phyloP scores from a whole-genome alignment of 2,329 filamentous ascomycete species.

The Bipolaris victoriae region DNA sequence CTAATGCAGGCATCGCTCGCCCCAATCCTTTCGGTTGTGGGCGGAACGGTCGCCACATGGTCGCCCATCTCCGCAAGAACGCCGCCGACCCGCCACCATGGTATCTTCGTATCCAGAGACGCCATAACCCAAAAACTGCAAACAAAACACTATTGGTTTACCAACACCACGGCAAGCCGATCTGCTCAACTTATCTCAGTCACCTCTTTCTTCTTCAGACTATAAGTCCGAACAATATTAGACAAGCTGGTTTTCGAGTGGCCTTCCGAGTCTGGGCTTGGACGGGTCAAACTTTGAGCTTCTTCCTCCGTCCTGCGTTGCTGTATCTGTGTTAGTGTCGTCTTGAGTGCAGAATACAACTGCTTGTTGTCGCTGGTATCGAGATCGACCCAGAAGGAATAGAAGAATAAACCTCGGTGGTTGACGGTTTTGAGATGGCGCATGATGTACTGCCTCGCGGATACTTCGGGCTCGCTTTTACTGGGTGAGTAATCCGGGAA shows the following conservation, averaged over 20 bases:
- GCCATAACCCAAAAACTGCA: not conserved
- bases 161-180: not conserved
- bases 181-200: not conserved
- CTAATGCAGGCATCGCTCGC: not conserved
- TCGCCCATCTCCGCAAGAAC: not conserved
- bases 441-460: slow-evolving; percentile 42
- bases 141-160: not conserved
- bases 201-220: slow-evolving; percentile 3
- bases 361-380: slow-evolving; percentile 46
- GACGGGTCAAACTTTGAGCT: not conserved
- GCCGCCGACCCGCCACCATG: not conserved
- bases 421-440: slow-evolving; percentile 43
- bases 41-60: not conserved
- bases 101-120: slow-evolving; percentile 5
- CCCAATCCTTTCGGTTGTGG: not conserved
- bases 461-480: slow-evolving; percentile 30
- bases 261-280: not conserved
- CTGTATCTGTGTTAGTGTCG: slow-evolving; percentile 42
- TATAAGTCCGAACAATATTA: not conserved
- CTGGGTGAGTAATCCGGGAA: slow-evolving; percentile 38
- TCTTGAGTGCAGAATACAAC: slow-evolving; percentile 45
- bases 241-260: not conserved
- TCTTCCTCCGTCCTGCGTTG: slow-evolving; percentile 17
- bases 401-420: slow-evolving; percentile 38
- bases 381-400: slow-evolving; percentile 47